A percentile compares a stretch with the other conserved stretches of the same genome.
phyloP scores from a whole-genome alignment of 768 basidiomycete genomes.

The Wakefieldia striispora region DNA sequence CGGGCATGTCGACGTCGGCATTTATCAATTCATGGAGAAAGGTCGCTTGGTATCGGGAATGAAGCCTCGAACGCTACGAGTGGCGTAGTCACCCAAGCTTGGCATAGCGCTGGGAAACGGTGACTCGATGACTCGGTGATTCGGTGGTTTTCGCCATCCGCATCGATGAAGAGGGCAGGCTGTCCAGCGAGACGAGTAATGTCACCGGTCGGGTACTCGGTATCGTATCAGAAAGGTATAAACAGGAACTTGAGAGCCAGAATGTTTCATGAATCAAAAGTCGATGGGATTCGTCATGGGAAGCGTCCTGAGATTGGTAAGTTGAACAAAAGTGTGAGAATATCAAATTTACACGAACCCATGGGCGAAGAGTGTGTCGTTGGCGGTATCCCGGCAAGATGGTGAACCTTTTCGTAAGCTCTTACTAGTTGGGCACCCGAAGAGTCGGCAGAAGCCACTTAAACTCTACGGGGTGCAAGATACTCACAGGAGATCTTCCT shows the following conservation, averaged over 20 bases:
- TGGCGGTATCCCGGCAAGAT: constrained; percentile 4
- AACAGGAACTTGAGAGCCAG: neutral
- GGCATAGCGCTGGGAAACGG: neutral
- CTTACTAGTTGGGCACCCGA: neutral
- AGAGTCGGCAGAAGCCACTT: constrained; percentile 9
- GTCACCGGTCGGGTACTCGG: constrained; percentile 2
- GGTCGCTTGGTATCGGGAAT: neutral
- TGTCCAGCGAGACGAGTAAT: constrained; percentile 2
- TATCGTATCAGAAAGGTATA: neutral
- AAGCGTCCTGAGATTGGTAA: constrained; percentile 13
- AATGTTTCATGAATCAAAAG: neutral
- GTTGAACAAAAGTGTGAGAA: constrained; percentile 22
- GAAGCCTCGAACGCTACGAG: neutral
- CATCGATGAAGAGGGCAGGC: neutral
- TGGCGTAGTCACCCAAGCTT: neutral
- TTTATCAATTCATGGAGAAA: neutral
- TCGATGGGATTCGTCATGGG: neutral
- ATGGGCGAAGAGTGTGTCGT: neutral
- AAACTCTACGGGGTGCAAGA: constrained; percentile 11
- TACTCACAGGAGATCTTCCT: constrained; percentile 16
- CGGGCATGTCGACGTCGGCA: neutral
- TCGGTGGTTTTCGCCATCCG: neutral
- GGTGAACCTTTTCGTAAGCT: constrained; percentile 3
- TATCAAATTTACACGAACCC: neutral
- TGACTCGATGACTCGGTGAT: no score